These are phyloP conservation scores for Dictyophora rubrovolvata DNA, from an alignment of 768 basidiomycete genomes.

Conservation along the genomic window DNA sequence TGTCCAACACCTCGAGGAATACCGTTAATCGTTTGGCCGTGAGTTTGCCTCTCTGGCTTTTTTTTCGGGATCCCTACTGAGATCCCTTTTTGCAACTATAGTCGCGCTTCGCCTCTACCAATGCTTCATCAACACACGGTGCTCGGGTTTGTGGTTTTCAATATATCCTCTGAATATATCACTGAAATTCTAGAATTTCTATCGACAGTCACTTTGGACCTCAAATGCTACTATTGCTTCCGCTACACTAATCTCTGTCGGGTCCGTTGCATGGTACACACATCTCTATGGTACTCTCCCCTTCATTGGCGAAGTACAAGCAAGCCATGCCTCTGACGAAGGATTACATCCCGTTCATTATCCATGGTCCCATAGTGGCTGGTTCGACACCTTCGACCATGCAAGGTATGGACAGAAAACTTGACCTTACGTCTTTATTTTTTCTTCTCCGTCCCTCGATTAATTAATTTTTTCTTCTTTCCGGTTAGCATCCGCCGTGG, in stretches of 20 bases:
- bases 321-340: constrained; percentile 85
- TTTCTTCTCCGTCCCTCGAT: constrained; percentile 11
- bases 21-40: constrained; percentile 2
- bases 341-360: constrained; percentile 81
- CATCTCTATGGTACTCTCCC: constrained; percentile 86
- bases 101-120: constrained; percentile 58
- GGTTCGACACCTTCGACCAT: constrained; percentile 90
- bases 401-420: constrained; percentile 56
- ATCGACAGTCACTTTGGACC: constrained; percentile 46
- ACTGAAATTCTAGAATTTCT: background rate
- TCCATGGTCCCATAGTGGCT: constrained; percentile 89
- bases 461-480: constrained; percentile 1
- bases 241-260: constrained; percentile 66
- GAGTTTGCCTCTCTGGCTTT: background rate
- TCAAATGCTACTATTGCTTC: constrained; percentile 71
- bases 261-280: constrained; percentile 94
- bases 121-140: constrained; percentile 41
- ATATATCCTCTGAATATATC: background rate
- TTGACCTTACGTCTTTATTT: constrained; percentile 8
- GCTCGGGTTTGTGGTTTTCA: constrained; percentile 46
- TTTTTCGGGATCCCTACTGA: background rate
- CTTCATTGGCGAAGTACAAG: constrained; percentile 86
- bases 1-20: background rate
- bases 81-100: constrained; percentile 15
- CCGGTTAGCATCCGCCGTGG: constrained; percentile 78